Percentiles rank a stretch among this genome's conserved stretches.
These are phyloP conservation scores for Trypanosoma melophagium DNA, from an alignment of 208 protist genomes.

Conservation along the genomic window DNA sequence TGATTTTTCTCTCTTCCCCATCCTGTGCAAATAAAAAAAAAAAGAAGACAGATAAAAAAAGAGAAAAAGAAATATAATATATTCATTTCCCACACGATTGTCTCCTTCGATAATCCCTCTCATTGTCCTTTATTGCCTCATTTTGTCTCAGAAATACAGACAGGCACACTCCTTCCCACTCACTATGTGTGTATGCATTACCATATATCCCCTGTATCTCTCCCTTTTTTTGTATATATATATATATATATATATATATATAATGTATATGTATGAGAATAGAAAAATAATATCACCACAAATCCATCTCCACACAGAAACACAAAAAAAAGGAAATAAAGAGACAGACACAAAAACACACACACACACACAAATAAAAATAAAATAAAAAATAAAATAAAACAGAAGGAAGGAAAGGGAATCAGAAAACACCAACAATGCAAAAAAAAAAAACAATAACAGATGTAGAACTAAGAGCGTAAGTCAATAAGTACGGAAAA, in stretches of 20 bases:
- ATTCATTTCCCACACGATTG: not conserved
- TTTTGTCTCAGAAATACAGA: slow-evolving; percentile 2
- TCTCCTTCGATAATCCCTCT: not conserved
- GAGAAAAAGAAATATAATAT: not conserved
- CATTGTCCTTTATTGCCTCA: slow-evolving; percentile 6
- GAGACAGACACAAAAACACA: slow-evolving; percentile 2
- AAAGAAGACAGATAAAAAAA: too few species aligned
- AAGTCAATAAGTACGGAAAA: slow-evolving; percentile 22
- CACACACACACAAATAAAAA: not conserved
- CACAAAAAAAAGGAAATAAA: slow-evolving; percentile 7
- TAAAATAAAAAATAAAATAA: not conserved
- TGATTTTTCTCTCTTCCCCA: too few species aligned
- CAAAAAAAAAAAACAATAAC: slow-evolving; percentile 15
- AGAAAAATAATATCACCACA: not conserved
- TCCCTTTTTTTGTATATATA: too few species aligned
- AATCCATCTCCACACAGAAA: slow-evolving; percentile 4
- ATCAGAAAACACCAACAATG: not conserved
- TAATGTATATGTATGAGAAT: not conserved
- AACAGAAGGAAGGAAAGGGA: not conserved
- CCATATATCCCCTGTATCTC: too few species aligned
- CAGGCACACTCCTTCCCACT: too few species aligned
- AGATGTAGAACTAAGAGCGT: slow-evolving; percentile 6
- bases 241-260: slow-evolving; percentile 10
- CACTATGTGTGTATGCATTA: too few species aligned
- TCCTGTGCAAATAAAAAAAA: too few species aligned